These are phyloP conservation scores for Hyaloscypha finlandica DNA, from an alignment of 495 filamentous ascomycete genomes.

Conservation along the genomic window DNA sequence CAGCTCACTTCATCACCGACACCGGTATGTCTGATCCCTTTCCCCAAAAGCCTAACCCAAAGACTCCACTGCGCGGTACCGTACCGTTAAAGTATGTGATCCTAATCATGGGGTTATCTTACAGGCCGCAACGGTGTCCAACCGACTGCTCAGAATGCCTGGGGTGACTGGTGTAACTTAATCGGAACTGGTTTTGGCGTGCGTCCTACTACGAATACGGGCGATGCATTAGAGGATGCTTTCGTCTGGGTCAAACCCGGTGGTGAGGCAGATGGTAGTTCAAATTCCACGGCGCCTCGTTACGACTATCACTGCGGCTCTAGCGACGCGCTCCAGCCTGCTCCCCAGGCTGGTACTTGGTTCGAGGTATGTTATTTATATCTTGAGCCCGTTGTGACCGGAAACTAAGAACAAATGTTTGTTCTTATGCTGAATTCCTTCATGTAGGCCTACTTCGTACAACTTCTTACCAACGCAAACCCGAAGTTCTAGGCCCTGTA, in stretches of 20 bases:
- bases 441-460: slow-evolving; percentile 66
- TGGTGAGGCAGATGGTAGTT: slow-evolving; percentile 77
- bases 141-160: slow-evolving; percentile 61
- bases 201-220: slow-evolving; percentile 64
- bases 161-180: slow-evolving; percentile 90
- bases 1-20: slow-evolving; percentile 67
- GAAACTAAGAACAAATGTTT: background rate
- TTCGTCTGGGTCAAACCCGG: slow-evolving; percentile 88
- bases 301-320: slow-evolving; percentile 75
- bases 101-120: slow-evolving; percentile 15
- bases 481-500: slow-evolving; percentile 46
- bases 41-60: too few relatives aligned
- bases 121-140: slow-evolving; percentile 65
- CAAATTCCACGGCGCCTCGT: slow-evolving; percentile 57
- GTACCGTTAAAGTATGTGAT: background rate
- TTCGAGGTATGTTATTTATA: slow-evolving; percentile 43
- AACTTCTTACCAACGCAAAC: slow-evolving; percentile 66
- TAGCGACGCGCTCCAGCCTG: slow-evolving; percentile 59
- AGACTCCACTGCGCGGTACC: too few relatives aligned
- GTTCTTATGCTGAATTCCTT: background rate
- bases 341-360: slow-evolving; percentile 79
- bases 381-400: background rate
- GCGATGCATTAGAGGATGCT: slow-evolving; percentile 63
- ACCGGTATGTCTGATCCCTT: slow-evolving; percentile 20
- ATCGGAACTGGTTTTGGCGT: slow-evolving; percentile 73